Percentiles rank a stretch among this genome's conserved stretches.
phyloP scores from a whole-genome alignment of 441 rosid species.

The Capsella rubella region DNA sequence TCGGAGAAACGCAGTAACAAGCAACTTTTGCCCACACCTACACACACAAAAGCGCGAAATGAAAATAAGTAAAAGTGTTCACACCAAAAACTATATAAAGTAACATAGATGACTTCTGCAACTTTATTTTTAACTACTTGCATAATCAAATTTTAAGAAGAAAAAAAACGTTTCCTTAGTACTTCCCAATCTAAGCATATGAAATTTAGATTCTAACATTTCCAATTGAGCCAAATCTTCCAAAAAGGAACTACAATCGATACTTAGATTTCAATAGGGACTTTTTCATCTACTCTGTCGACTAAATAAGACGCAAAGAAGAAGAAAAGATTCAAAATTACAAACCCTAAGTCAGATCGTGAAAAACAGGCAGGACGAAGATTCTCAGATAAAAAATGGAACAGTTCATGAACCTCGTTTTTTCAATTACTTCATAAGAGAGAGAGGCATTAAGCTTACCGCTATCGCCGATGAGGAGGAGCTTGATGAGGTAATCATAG shows the following conservation, averaged over 20 bases:
- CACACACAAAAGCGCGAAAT: background rate
- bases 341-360: constrained; percentile 40
- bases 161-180: background rate
- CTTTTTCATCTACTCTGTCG: background rate
- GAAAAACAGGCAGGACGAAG: constrained; percentile 10
- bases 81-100: background rate
- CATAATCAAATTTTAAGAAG: background rate
- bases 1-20: constrained; percentile 81
- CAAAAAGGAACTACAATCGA: background rate
- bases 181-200: background rate
- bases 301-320: background rate
- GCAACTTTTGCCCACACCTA: constrained; percentile 89
- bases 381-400: background rate
- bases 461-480: constrained; percentile 51
- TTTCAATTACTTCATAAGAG: background rate
- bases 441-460: constrained; percentile 25
- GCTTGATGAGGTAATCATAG: constrained; percentile 49
- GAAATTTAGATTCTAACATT: background rate
- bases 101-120: background rate
- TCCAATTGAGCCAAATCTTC: background rate
- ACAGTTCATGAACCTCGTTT: background rate
- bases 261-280: background rate
- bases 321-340: background rate
- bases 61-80: background rate
- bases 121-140: background rate